Evolutionary conservation across 208 protist genomes (phyloP).

Genomic region (Leishmania aethiopica): DNA sequence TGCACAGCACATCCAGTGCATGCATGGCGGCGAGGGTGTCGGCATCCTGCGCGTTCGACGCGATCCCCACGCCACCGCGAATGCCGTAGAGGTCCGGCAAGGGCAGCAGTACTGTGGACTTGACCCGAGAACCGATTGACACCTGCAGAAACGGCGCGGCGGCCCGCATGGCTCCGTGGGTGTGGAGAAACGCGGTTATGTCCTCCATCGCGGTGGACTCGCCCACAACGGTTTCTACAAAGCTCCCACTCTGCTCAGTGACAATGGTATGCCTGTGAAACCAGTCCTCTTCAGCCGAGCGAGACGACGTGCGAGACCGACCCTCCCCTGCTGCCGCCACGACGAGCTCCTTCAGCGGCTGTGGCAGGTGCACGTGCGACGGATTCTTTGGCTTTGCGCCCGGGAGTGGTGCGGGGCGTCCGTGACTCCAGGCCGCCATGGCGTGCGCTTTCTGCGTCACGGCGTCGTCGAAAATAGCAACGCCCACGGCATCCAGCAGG

Average conservation of each 20-base stretch:
- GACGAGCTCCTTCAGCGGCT: conserved; percentile 63
- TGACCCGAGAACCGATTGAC: conserved; percentile 41
- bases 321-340: background rate
- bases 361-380: conserved; percentile 49
- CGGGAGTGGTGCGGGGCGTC: conserved; percentile 70
- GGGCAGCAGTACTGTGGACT: conserved; percentile 82
- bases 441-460: conserved; percentile 71
- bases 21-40: conserved; percentile 82
- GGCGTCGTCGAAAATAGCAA: conserved; percentile 65
- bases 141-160: conserved; percentile 65
- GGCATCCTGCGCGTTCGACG: conserved; percentile 49
- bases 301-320: conserved; percentile 40
- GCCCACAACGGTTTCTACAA: conserved; percentile 54
- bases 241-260: conserved; percentile 53
- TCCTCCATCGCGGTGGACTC: conserved; percentile 53
- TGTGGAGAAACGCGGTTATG: conserved; percentile 49
- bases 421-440: conserved; percentile 74
- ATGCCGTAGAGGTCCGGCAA: conserved; percentile 68
- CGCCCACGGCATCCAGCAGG: conserved; percentile 67
- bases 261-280: conserved; percentile 62
- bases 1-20: conserved; percentile 72
- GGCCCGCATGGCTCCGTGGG: conserved; percentile 34
- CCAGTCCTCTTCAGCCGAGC: conserved; percentile 70
- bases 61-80: conserved; percentile 84
- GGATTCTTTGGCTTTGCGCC: conserved; percentile 48